Evolutionary conservation across 179 eudicot species (phyloP).

Genomic region (Silene vulgaris): DNA sequence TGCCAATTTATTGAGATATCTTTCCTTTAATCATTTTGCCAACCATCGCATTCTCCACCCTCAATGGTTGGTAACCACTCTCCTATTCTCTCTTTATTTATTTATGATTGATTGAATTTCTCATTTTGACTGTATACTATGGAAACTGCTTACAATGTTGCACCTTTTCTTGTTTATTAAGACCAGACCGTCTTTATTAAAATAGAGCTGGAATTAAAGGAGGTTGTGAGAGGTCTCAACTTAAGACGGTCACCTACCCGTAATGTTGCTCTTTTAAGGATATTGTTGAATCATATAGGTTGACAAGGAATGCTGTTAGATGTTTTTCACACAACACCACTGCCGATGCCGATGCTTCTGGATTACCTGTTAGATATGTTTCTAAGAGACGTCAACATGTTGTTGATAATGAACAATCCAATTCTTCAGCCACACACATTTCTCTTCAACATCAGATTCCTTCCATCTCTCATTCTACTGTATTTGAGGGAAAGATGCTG

Average conservation of each 20-base stretch:
- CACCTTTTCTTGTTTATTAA: too few species aligned
- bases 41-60: conserved; percentile 18
- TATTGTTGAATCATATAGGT: conserved; percentile 16
- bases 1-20: conserved; percentile 14
- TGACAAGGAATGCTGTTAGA: conserved; percentile 28
- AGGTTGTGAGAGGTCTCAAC: too few species aligned
- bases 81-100: background rate
- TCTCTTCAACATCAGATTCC: conserved; percentile 9
- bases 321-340: conserved; percentile 31
- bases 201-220: too few species aligned
- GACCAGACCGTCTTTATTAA: too few species aligned
- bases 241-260: too few species aligned
- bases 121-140: too few species aligned
- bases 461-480: conserved; percentile 14
- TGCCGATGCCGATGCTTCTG: conserved; percentile 17
- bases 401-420: conserved; percentile 14
- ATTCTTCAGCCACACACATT: conserved; percentile 18
- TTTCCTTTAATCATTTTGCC: conserved; percentile 17
- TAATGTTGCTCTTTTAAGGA: too few species aligned
- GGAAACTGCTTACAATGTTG: too few species aligned
- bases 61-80: conserved; percentile 11
- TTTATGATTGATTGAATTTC: too few species aligned
- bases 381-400: conserved; percentile 38
- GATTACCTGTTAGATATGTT: conserved; percentile 49
- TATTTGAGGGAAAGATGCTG: background rate